These are phyloP conservation scores for Raffaelea ambrosiae DNA, from an alignment of 2,329 filamentous ascomycete genomes.

Conservation along the genomic window DNA sequence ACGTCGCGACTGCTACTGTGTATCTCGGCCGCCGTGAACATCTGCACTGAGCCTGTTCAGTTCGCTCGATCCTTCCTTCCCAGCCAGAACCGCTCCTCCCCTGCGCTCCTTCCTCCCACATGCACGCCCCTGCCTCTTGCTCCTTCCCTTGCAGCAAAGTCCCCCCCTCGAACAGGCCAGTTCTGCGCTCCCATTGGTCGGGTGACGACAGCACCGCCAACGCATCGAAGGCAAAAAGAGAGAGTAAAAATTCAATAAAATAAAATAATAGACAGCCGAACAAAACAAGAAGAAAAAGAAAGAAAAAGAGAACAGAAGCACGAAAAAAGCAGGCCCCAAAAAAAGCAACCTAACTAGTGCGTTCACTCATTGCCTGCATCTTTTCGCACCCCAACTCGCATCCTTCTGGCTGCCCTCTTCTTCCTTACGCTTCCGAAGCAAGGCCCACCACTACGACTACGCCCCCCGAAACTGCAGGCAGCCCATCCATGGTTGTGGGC, in stretches of 20 bases:
- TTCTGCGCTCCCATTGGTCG: conserved; percentile 14
- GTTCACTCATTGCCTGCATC: background rate
- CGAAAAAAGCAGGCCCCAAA: background rate
- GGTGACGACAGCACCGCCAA: conserved; percentile 15
- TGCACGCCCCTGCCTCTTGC: conserved; percentile 5
- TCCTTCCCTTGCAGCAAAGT: conserved; percentile 12
- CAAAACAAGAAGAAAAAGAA: conserved; percentile 1
- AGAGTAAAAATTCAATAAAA: too few species aligned
- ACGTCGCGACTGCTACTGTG: too few species aligned
- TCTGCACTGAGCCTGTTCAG: too few species aligned
- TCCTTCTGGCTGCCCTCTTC: conserved; percentile 3
- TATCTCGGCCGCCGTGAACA: too few species aligned
- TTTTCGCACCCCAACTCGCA: background rate
- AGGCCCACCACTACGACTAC: too few species aligned
- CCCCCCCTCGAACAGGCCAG: conserved; percentile 11
- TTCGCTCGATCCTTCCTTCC: too few species aligned
- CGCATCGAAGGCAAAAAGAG: conserved; percentile 14
- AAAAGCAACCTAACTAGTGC: background rate
- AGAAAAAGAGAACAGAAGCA: conserved; percentile 7
- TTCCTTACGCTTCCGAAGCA: background rate
- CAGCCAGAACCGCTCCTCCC: too few species aligned
- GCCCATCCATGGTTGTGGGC: too few species aligned
- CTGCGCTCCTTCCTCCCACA: background rate
- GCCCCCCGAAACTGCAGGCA: too few species aligned
- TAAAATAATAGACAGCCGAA: too few species aligned